Percentiles rank a stretch among this genome's conserved stretches.
phyloP scores from a whole-genome alignment of 2,329 filamentous ascomycete species.

The Lachnellula hyalina region DNA sequence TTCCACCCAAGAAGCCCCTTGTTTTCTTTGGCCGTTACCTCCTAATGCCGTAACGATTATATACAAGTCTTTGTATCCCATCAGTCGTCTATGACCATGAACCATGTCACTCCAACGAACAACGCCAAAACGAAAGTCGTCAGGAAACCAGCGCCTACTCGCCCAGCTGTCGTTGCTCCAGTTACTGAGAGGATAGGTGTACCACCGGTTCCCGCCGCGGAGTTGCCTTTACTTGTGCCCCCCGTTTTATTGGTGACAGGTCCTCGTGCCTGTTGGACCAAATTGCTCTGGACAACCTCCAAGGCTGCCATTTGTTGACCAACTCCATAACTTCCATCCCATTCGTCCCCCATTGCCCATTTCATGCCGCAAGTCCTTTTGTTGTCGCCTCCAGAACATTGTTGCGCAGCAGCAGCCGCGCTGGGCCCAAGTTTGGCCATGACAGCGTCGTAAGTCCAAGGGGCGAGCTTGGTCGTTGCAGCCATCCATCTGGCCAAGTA shows the following conservation, averaged over 20 bases:
- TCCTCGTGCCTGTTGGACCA: slow-evolving; percentile 41
- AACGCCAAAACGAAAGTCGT: slow-evolving; percentile 50
- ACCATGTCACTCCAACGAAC: slow-evolving; percentile 51
- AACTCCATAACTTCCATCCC: slow-evolving; percentile 55
- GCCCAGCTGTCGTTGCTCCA: slow-evolving; percentile 47
- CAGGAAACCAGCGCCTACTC: slow-evolving; percentile 61
- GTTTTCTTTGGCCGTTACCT: not conserved
- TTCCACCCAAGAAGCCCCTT: not conserved
- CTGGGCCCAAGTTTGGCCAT: slow-evolving; percentile 49
- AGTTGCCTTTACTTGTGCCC: slow-evolving; percentile 47
- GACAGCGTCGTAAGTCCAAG: slow-evolving; percentile 48
- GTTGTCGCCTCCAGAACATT: slow-evolving; percentile 53
- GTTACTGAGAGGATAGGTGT: not conserved
- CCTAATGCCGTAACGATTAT: not conserved
- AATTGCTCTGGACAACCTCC: slow-evolving; percentile 57
- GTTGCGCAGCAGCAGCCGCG: slow-evolving; percentile 49
- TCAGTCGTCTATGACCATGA: slow-evolving; percentile 37
- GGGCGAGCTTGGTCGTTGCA: slow-evolving; percentile 57
- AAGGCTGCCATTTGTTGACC: slow-evolving; percentile 67
- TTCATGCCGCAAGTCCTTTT: slow-evolving; percentile 54
- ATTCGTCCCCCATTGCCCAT: slow-evolving; percentile 49
- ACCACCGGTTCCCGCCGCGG: slow-evolving; percentile 22
- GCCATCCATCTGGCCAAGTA: slow-evolving; percentile 58
- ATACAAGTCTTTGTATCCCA: not conserved
- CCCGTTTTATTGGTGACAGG: slow-evolving; percentile 48